Base-by-base conservation (phyloP, 495 filamentous ascomycete species). In the Penicillium turbatum region DNA sequence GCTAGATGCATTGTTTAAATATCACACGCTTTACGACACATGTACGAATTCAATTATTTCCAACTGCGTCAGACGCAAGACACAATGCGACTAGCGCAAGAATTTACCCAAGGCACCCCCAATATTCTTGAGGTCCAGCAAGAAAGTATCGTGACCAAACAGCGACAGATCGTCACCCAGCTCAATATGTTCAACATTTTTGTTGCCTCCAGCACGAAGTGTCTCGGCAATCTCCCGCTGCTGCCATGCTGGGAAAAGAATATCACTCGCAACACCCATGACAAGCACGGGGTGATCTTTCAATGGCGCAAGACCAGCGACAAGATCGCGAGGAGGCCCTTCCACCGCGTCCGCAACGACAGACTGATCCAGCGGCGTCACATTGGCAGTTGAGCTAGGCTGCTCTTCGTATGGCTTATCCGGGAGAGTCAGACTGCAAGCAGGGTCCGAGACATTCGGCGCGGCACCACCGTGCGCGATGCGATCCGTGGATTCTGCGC, bases 231-330 rank as follows among this genome's bases (percentile, higher is more conserved):
- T 85, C 70, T 99, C 93, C 34, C 89, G 82, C 74, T 99, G 93
- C 71, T 99, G 93, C 92, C 93, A 99, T 2, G 95, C 90, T 1
- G 93, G 93, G 74, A 99, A 99, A 34, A 99, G 73, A 51, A 96
- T 97, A 66, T 99, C 93, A 63, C 90, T 96, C 1, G 89, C 89
- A 9, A 97, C 93, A 16, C 93, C 93, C 76, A 99, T 84, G 3
- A 99, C 87, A 36, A 99, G 75, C 3, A 87, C 85, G 0, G 88
- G 85, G 57, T 89, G 90, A 56, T 88, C 72, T 50, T 83, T 82
- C 47, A 97, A 71, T 1, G 83, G 73, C 5, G 78, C 65, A 29
- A 99, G 72, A 4, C 93, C 95, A 3, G 71, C 71, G 3, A 99
- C 79, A 0, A 99, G 76, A 71, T 97, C 95, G 42, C 74, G 69